Evolutionary conservation across 2,329 filamentous ascomycete genomes (phyloP), one percentile per base, ranked within the genome.

Genomic region (Cladosporium sphaerospermum): DNA sequence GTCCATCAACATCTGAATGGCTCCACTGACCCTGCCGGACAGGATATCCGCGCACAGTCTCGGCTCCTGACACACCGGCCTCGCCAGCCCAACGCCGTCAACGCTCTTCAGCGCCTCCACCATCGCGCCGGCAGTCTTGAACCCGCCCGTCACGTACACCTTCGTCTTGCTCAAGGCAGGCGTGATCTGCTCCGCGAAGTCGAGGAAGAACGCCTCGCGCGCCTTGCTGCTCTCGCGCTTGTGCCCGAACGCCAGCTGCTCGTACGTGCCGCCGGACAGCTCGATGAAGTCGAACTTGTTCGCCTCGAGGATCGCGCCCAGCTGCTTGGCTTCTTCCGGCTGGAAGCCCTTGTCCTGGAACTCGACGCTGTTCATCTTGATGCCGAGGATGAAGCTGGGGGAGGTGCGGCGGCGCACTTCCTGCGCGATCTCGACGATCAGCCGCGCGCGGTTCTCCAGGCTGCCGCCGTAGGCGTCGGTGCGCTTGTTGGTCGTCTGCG

Each of bases 281-380:
- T 84, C 81, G 10, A 83, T 78, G 58, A 81, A 79, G 64, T 81
- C 74, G 48, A 81, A 79, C 7, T 64, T 66, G 54, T 76, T 73
- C 45, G 70, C 62, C 62, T 82, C 77, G 1, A 81, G 68, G 18
- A 73, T 63, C 41, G 70, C 64, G 64, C 75, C 77, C 33, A 82
- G 67, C 31, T 72, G 62, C 31, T 67, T 70, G 2, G 76, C 75
- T 56, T 82, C 80, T 8, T 77, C 73, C 1, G 76, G 69, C 43
- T 70, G 67, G 65, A 80, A 75, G 0, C 78, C 78, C 23, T 74
- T 71, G 13, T 73, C 73, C 58, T 79, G 75, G 66, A 79, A 79
- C 61, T 80, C 77, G 44, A 79, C 76, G n/a, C 69, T 73, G 70
- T 82, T 82, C 58, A 83, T 68, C 69, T 83, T 83, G 67, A 83